Percentiles rank a stretch among this genome's conserved stretches.
These are phyloP conservation scores for Crotalaria pallida DNA, from an alignment of 306 rosid genomes.

Conservation along the genomic window DNA sequence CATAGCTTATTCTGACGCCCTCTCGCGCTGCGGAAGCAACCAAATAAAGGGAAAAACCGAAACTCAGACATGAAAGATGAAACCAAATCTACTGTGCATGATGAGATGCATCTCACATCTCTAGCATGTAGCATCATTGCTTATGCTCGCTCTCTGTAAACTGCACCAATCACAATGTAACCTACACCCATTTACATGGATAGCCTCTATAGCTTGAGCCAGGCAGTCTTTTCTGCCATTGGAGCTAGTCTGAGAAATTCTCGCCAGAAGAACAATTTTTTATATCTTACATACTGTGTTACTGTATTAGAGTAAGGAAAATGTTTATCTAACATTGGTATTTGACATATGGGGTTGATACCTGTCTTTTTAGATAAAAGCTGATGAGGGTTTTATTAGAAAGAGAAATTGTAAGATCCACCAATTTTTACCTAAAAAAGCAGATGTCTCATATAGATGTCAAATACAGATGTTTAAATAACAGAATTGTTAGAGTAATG, in stretches of 20 bases:
- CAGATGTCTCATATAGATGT: too few relatives aligned
- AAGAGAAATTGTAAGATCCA: too few relatives aligned
- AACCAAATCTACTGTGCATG: background rate
- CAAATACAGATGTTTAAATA: too few relatives aligned
- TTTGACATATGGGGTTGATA: too few relatives aligned
- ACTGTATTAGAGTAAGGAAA: too few relatives aligned
- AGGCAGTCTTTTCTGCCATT: background rate
- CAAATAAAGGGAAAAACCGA: background rate
- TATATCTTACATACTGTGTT: too few relatives aligned
- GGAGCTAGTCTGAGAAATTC: background rate
- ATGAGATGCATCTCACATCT: background rate
- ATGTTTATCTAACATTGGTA: too few relatives aligned
- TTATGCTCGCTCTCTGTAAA: background rate
- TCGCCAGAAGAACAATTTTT: too few relatives aligned
- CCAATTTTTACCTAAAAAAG: too few relatives aligned
- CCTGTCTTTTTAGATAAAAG: too few relatives aligned
- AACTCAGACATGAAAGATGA: background rate
- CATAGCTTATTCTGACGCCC: background rate
- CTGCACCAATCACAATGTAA: background rate
- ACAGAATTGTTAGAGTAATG: too few relatives aligned
- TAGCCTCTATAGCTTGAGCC: background rate
- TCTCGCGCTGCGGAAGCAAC: background rate
- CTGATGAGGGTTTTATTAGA: too few relatives aligned
- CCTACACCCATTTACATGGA: background rate
- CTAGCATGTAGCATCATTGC: background rate